Evolutionary conservation across 768 basidiomycete genomes (phyloP).

Genomic region (Suillus subluteus): DNA sequence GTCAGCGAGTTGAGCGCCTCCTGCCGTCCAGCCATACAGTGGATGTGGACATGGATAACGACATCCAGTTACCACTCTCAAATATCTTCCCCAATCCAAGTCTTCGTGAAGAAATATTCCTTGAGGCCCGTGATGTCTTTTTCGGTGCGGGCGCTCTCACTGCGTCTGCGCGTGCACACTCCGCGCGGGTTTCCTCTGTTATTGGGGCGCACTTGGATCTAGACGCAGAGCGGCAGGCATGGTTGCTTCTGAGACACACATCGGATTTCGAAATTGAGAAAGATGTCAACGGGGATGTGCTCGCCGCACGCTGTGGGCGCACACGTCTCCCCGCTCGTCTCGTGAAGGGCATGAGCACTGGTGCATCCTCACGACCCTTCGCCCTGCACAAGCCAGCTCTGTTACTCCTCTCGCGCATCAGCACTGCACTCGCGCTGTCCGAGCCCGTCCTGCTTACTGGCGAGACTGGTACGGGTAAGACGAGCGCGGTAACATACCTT

Average conservation of each 20-base stretch:
- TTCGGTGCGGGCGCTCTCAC: conserved; percentile 73
- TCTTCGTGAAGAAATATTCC: conserved; percentile 85
- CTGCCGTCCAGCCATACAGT: conserved; percentile 55
- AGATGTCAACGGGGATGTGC: conserved; percentile 62
- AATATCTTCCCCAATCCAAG: conserved; percentile 63
- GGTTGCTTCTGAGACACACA: conserved; percentile 66
- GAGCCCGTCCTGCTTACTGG: conserved; percentile 94
- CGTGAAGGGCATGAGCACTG: conserved; percentile 39
- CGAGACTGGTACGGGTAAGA: conserved; percentile 99
- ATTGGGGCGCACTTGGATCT: conserved; percentile 69
- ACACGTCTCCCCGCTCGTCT: conserved; percentile 56
- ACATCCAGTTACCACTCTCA: conserved; percentile 42
- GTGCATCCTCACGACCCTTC: conserved; percentile 61
- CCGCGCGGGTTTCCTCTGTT: conserved; percentile 51
- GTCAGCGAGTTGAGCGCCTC: conserved; percentile 66
- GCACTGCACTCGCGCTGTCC: conserved; percentile 64
- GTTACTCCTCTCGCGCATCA: conserved; percentile 78
- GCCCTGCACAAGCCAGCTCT: conserved; percentile 88
- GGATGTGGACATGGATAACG: conserved; percentile 40
- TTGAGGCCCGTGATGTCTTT: conserved; percentile 91
- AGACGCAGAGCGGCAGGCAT: conserved; percentile 67
- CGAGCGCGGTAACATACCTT: conserved; percentile 86
- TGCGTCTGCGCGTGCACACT: conserved; percentile 50
- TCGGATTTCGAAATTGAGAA: conserved; percentile 73
- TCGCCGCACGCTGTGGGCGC: conserved; percentile 64